Evolutionary conservation across 495 filamentous ascomycete genomes (phyloP), one percentile per base, ranked within the genome.

Genomic region (Bombardia bombarda): DNA sequence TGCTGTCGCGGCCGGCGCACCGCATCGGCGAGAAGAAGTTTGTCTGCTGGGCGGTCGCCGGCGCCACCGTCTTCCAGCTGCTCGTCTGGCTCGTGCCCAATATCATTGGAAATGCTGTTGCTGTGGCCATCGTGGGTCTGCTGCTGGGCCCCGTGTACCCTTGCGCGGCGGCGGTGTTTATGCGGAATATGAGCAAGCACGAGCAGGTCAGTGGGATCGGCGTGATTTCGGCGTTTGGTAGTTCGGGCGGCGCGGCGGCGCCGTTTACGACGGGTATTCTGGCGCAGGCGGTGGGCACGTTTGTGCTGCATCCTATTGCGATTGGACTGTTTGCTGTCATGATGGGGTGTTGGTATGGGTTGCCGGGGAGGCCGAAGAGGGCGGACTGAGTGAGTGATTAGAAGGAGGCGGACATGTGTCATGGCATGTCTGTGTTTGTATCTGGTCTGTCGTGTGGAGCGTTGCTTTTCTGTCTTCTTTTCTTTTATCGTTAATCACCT

Each of bases 121-220:
- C 81, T 7, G 77, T 90, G 1, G 62, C 77, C 3, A 61, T 90
- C n/a, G 63, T 90, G 19, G 87, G 87, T 3, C 63, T 90, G 26
- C 57, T 90, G n/a, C 63, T 93, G 9, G 87, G 88, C 0, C 86
- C 87, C 0, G 70, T 90, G 1, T 79, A 86, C 45, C 85, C 86
- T 0, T 87, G 80, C 49, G 78, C 80, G 1, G 79, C 77, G 17
- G 74, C 74, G 1, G 70, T 89, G 1, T 80, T 88, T 48, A 75
- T 76, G 28, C 66, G 72, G 42, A 66, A 79, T 12, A 67, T 92
- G 32, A 73, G 73, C 3, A 69, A 72, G 13, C 65, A 70, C 40
- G 68, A 89, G 45, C 82, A 82, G 51, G 77, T 82, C 28, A 79
- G 77, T 23, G 75, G 74, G 13, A 63, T 93, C 44, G 74, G 81